Conservation (phyloP, 148 eudicot species). For the Rhododendron ovatum region DNA sequence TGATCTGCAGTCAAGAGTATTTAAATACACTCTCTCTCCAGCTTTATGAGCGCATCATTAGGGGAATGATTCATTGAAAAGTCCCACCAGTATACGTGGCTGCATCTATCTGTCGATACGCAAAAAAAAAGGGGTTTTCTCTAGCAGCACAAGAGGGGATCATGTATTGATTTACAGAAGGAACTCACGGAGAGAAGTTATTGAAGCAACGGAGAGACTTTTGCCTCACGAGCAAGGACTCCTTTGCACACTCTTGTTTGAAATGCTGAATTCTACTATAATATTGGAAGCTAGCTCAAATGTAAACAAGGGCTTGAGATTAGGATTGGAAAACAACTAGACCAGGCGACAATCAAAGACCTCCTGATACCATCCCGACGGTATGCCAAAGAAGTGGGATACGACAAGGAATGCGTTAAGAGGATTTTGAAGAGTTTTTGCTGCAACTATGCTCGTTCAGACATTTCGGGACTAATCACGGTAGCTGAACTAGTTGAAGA, state of each 20-base stretch:
- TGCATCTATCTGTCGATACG: conserved; percentile 43
- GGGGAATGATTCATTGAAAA: conserved; percentile 28
- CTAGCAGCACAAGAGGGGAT: conserved; percentile 4
- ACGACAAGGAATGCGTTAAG: conserved; percentile 42
- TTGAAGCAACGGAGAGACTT: conserved; percentile 53
- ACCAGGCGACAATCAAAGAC: conserved; percentile 39
- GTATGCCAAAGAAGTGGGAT: conserved; percentile 32
- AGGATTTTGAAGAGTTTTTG: conserved; percentile 60
- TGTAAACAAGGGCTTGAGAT: conserved; percentile 45
- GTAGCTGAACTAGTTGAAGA: conserved; percentile 64
- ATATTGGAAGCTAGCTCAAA: conserved; percentile 25
- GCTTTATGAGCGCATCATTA: conserved; percentile 45
- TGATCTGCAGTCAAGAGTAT: conserved; percentile 33
- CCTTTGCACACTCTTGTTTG: conserved; percentile 30
- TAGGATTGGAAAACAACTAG: conserved; percentile 55
- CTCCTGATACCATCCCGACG: conserved; percentile 45
- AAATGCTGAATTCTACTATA: conserved; percentile 36
- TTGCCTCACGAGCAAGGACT: conserved; percentile 39
- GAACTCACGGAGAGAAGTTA: conserved; percentile 36
- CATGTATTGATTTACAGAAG: conserved; percentile 6
- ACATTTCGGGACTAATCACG: conserved; percentile 18
- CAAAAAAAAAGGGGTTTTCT: conserved; percentile 34
- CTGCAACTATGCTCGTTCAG: conserved; percentile 19
- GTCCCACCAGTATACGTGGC: conserved; percentile 41
- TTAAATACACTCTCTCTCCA: conserved; percentile 36